Conservation (phyloP, 108 stramenopile genomes). For the Aurantiochytrium sp. region DNA sequence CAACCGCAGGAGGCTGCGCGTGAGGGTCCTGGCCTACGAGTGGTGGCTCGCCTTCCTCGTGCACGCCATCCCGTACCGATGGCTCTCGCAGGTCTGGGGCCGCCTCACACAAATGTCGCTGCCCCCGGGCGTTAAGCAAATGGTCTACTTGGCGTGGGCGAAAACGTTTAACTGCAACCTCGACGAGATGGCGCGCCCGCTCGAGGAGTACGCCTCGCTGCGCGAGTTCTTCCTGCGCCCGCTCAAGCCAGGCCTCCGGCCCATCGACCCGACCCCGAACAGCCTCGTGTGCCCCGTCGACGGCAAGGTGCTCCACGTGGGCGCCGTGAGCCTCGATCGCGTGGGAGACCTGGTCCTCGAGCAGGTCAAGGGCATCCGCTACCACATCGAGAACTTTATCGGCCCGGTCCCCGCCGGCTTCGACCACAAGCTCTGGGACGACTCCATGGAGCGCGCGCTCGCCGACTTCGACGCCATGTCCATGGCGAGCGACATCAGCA, state of each 20-base stretch:
- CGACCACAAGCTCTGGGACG: not conserved
- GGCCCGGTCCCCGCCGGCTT: not conserved
- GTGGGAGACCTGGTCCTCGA: not conserved
- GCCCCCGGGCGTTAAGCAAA: not conserved
- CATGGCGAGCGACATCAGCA: not conserved
- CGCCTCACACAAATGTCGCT: not conserved
- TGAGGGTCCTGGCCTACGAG: not conserved
- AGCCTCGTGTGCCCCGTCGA: conserved; percentile 1
- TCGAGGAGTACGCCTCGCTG: conserved; percentile 11
- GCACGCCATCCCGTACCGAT: not conserved
- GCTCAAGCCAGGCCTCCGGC: not conserved
- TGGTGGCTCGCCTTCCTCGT: not conserved
- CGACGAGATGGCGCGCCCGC: not conserved
- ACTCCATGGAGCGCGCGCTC: not conserved
- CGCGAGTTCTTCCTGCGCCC: conserved; percentile 11
- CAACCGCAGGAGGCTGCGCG: not conserved
- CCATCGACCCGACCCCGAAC: not conserved
- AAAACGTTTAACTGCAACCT: conserved; percentile 21
- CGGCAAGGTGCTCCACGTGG: not conserved
- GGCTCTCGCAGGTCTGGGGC: conserved; percentile 7
- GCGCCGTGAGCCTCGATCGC: not conserved
- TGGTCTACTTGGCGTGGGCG: not conserved
- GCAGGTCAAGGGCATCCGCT: conserved; percentile 3
- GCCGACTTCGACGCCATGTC: not conserved
- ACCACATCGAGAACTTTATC: not conserved